Conservation (phyloP, 176 grass and related monocot genomes). For the Canna indica region DNA sequence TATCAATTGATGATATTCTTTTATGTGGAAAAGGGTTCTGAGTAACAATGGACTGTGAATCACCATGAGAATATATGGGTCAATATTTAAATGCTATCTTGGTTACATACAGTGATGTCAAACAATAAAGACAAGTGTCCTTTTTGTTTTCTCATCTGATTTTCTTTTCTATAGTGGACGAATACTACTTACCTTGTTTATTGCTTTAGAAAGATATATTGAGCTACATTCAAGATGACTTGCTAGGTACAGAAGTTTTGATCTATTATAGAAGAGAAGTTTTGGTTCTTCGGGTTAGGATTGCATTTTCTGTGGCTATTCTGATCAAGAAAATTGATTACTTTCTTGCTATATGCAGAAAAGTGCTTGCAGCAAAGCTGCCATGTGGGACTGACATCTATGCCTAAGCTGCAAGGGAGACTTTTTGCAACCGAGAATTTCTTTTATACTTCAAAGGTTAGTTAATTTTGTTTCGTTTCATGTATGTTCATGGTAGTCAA, state of each 20-base stretch:
- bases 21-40: background rate
- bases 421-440: conserved; percentile 95
- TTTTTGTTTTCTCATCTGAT: background rate
- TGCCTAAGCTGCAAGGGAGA: conserved; percentile 58
- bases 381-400: conserved; percentile 47
- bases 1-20: background rate
- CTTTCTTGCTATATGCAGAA: conserved; percentile 29
- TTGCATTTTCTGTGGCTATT: background rate
- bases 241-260: background rate
- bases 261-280: background rate
- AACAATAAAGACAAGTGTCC: background rate
- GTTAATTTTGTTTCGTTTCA: conserved; percentile 3
- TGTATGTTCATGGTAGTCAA: background rate
- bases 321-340: background rate
- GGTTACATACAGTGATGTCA: background rate
- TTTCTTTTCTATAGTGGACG: background rate
- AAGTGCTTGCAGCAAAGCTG: conserved; percentile 56
- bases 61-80: background rate
- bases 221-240: background rate
- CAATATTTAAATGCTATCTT: background rate
- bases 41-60: background rate
- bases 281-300: background rate
- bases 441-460: conserved; percentile 79
- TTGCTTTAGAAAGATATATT: background rate
- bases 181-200: background rate